phyloP scores from a whole-genome alignment of 2,329 filamentous ascomycete species.

The Eutypa lata region DNA sequence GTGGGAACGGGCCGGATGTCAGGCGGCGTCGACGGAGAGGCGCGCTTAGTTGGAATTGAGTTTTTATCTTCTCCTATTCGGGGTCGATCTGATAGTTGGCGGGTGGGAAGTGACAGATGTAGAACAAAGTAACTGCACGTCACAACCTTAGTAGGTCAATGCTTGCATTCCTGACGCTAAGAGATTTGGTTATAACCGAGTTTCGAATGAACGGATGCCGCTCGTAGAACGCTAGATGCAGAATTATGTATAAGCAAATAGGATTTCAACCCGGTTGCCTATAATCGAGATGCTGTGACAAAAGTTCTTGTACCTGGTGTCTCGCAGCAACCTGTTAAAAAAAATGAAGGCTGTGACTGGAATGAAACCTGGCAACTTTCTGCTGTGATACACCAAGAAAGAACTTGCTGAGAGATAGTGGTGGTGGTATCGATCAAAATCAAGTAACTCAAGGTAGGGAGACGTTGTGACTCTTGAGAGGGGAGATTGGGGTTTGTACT shows the following conservation, averaged over 20 bases:
- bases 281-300: background rate
- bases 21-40: background rate
- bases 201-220: background rate
- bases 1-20: background rate
- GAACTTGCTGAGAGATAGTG: background rate
- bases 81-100: background rate
- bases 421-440: background rate
- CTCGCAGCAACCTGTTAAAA: background rate
- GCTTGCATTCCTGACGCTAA: background rate
- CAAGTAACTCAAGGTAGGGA: too few species aligned
- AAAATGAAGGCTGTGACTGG: background rate
- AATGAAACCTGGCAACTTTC: background rate
- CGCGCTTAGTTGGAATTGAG: background rate
- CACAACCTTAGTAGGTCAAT: background rate
- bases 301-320: background rate
- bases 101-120: background rate
- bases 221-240: background rate
- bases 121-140: background rate
- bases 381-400: background rate
- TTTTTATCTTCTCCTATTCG: background rate
- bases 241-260: background rate
- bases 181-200: background rate
- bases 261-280: background rate
- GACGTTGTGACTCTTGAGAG: background rate
- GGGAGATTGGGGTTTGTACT: background rate